phyloP scores from a whole-genome alignment of 257 asterid species.

The Solanum infundibuliforme region DNA sequence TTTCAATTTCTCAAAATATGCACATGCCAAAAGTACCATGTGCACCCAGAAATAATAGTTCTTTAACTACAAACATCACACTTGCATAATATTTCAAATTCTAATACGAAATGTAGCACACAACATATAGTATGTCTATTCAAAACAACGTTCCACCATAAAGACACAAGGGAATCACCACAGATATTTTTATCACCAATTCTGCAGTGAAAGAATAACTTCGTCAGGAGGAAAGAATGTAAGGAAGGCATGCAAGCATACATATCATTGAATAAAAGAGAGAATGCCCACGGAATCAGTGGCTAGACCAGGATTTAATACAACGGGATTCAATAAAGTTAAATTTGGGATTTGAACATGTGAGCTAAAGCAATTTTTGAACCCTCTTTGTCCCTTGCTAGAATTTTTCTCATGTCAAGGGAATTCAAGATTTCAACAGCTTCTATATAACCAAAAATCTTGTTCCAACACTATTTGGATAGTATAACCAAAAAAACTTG shows the following conservation, averaged over 20 bases:
- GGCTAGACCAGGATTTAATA: neutral
- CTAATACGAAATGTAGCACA: neutral
- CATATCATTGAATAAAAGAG: neutral
- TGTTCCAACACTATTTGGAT: neutral
- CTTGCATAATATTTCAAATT: neutral
- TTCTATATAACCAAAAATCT: neutral
- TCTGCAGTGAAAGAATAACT: neutral
- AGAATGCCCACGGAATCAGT: neutral
- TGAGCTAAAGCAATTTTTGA: neutral
- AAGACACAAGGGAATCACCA: neutral
- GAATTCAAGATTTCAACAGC: neutral
- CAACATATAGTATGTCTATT: neutral
- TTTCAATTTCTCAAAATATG: neutral
- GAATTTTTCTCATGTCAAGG: neutral
- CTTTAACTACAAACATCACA: neutral
- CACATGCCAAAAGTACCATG: neutral
- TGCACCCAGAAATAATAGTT: neutral
- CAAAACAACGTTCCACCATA: neutral
- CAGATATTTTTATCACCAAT: neutral
- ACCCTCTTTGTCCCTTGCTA: neutral
- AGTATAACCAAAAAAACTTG: neutral
- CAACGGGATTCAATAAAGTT: neutral
- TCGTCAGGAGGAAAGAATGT: neutral
- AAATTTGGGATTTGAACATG: neutral
- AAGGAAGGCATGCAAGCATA: neutral